Percentiles rank a stretch among this genome's conserved stretches.
These are phyloP conservation scores for Fusarium subtropicale DNA, from an alignment of 2,329 filamentous ascomycete genomes.

Conservation along the genomic window DNA sequence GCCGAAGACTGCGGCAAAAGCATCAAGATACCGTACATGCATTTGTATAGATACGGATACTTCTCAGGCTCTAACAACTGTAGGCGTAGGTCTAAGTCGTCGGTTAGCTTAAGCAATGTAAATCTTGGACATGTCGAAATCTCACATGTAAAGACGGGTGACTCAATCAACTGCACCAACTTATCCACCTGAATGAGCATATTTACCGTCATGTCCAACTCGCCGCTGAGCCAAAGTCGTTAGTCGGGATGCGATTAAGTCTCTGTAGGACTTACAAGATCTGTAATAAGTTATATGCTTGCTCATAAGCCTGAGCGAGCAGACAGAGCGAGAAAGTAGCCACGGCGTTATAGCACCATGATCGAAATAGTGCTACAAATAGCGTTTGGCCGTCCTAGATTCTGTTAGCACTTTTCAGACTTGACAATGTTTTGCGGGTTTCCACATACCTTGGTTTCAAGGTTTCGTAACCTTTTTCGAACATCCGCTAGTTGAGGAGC, in stretches of 20 bases:
- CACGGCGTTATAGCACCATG: slow-evolving; percentile 98
- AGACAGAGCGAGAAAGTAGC: slow-evolving; percentile 96
- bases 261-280: slow-evolving; percentile 76
- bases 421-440: no score
- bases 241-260: neutral
- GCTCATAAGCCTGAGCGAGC: slow-evolving; percentile 96
- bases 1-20: slow-evolving; percentile 97
- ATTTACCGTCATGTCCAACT: slow-evolving; percentile 98
- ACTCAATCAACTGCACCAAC: slow-evolving; percentile 94
- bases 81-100: slow-evolving; percentile 80
- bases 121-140: slow-evolving; percentile 3
- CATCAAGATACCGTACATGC: slow-evolving; percentile 96
- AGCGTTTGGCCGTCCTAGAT: slow-evolving; percentile 89
- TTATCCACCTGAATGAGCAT: slow-evolving; percentile 99
- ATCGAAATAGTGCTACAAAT: slow-evolving; percentile 92
- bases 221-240: slow-evolving; percentile 71
- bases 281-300: slow-evolving; percentile 94
- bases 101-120: neutral
- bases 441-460: slow-evolving; percentile 78
- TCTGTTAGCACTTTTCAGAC: slow-evolving; percentile 12
- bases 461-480: slow-evolving; percentile 87
- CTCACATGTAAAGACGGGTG: slow-evolving; percentile 96
- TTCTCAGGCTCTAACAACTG: slow-evolving; percentile 96
- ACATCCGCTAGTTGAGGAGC: slow-evolving; percentile 93
- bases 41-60: slow-evolving; percentile 96